phyloP scores from a whole-genome alignment of 2,329 filamentous ascomycete species.

The Fusarium clavum region DNA sequence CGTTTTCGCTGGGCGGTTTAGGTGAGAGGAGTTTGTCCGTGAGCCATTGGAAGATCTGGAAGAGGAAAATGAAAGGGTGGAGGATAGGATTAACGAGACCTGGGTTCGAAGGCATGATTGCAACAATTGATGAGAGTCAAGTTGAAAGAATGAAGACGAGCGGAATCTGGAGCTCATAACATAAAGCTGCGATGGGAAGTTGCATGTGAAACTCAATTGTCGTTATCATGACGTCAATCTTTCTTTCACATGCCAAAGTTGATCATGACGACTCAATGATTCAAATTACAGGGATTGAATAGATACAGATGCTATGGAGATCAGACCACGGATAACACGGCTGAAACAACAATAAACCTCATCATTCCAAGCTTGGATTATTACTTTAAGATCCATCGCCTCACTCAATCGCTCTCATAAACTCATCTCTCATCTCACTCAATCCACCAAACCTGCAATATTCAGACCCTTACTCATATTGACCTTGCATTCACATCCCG shows the following conservation, averaged over 20 bases:
- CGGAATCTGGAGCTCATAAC: neutral
- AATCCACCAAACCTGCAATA: neutral
- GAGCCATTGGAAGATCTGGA: conserved; percentile 73
- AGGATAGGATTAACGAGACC: conserved; percentile 56
- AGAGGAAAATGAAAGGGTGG: conserved; percentile 71
- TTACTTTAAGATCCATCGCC: neutral
- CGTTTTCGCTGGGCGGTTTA: conserved; percentile 70
- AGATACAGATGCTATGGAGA: neutral
- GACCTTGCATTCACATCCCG: neutral
- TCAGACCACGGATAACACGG: conserved; percentile 18
- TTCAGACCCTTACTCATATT: neutral
- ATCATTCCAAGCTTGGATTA: conserved; percentile 28
- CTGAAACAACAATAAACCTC: conserved; percentile 31
- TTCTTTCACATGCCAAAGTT: conserved; percentile 33
- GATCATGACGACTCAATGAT: conserved; percentile 38
- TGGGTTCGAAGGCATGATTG: conserved; percentile 50
- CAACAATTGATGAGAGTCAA: too few species aligned
- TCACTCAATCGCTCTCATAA: neutral
- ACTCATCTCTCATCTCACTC: neutral
- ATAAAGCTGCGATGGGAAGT: conserved; percentile 5
- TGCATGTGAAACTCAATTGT: conserved; percentile 31
- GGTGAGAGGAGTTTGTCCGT: conserved; percentile 76
- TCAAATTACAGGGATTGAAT: conserved; percentile 1
- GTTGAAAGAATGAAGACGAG: neutral
- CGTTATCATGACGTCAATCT: conserved; percentile 45